Evolutionary conservation across 305 asterid genomes (phyloP).

Genomic region (Petunia hybrid): DNA sequence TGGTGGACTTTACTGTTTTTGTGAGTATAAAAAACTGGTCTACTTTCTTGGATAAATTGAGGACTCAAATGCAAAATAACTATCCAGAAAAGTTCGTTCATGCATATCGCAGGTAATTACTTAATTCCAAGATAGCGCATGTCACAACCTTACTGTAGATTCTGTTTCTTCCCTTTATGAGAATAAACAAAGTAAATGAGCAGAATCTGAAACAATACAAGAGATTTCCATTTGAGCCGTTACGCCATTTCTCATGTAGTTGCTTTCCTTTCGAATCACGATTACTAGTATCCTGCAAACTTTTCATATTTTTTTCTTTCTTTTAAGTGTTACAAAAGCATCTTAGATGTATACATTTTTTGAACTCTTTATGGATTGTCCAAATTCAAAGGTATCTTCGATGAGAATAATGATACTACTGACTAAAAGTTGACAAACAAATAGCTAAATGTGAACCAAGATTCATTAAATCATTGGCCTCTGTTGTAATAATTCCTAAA

Average conservation of each 20-base stretch:
- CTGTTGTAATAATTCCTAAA: not conserved
- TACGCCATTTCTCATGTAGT: not conserved
- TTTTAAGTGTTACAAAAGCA: not conserved
- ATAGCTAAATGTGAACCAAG: constrained; percentile 41
- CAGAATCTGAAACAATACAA: not conserved
- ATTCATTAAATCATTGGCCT: constrained; percentile 31
- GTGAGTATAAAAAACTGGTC: too few relatives aligned
- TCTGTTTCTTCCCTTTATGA: not conserved
- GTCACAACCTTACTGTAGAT: not conserved
- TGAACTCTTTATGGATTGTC: not conserved
- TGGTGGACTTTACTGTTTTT: too few relatives aligned
- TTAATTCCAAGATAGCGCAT: not conserved
- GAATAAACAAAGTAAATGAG: not conserved
- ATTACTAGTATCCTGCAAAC: not conserved
- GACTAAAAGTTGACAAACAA: not conserved
- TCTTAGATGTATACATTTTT: not conserved
- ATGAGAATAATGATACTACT: not conserved
- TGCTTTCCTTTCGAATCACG: constrained; percentile 34
- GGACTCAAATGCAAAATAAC: too few relatives aligned
- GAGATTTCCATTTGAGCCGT: constrained; percentile 7
- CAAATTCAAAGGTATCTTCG: not conserved
- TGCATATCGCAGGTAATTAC: too few relatives aligned
- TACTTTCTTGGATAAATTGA: too few relatives aligned
- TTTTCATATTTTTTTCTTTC: not conserved
- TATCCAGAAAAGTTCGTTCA: too few relatives aligned